These are phyloP conservation scores for Escovopsis sp. DNA, from an alignment of 2,329 filamentous ascomycete species.

Conservation along the genomic window DNA sequence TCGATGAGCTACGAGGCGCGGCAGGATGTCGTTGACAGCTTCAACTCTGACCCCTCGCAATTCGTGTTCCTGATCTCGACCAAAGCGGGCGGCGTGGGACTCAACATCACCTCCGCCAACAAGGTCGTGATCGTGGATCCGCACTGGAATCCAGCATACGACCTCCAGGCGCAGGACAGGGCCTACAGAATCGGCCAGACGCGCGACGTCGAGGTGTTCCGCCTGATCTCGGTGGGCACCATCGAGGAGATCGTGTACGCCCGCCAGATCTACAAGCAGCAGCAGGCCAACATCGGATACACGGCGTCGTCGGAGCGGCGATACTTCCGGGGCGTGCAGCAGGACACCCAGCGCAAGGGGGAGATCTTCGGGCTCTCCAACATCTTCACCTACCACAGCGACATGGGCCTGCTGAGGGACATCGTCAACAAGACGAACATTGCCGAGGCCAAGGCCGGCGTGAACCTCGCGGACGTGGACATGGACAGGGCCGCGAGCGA, in stretches of 20 bases:
- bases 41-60: slow-evolving; percentile 73
- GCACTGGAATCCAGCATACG: slow-evolving; percentile 93
- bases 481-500: slow-evolving; percentile 46
- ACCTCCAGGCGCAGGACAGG: slow-evolving; percentile 89
- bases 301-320: slow-evolving; percentile 81
- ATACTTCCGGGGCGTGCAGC: slow-evolving; percentile 91
- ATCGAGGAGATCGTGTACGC: slow-evolving; percentile 97
- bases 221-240: slow-evolving; percentile 78
- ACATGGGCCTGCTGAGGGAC: slow-evolving; percentile 72
- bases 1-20: slow-evolving; percentile 72
- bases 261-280: slow-evolving; percentile 95
- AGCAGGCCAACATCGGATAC: slow-evolving; percentile 96
- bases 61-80: slow-evolving; percentile 97
- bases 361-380: slow-evolving; percentile 90
- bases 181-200: slow-evolving; percentile 92
- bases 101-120: slow-evolving; percentile 96
- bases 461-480: slow-evolving; percentile 65
- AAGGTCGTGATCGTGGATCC: slow-evolving; percentile 96
- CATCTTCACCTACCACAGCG: slow-evolving; percentile 66
- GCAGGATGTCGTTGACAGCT: slow-evolving; percentile 69
- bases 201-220: slow-evolving; percentile 88
- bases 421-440: slow-evolving; percentile 99
- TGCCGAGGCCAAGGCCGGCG: slow-evolving; percentile 77
- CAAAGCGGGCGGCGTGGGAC: slow-evolving; percentile 77
- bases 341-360: slow-evolving; percentile 66